Evolutionary conservation across 441 rosid genomes (phyloP).

Genomic region (Pelargonium australe): DNA sequence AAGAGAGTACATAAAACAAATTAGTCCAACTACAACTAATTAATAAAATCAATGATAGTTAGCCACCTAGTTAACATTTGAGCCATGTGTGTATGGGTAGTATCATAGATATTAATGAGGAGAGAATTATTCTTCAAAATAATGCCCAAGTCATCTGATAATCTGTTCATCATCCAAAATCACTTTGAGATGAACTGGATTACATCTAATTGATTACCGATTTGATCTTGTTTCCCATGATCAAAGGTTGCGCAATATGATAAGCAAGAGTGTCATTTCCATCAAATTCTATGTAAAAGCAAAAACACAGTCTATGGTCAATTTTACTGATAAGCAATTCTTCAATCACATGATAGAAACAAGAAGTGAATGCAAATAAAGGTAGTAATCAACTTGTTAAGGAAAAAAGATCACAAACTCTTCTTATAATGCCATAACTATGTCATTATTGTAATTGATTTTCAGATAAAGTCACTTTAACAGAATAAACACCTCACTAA

Average conservation of each 20-base stretch:
- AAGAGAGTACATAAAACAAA: slow-evolving; percentile 8
- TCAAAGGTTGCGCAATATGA: background rate
- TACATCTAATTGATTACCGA: background rate
- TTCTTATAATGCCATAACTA: background rate
- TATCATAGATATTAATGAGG: background rate
- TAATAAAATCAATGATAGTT: background rate
- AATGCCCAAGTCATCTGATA: background rate
- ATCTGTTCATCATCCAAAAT: background rate
- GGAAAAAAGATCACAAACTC: background rate
- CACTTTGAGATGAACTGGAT: background rate
- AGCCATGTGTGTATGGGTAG: background rate
- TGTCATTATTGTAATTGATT: background rate
- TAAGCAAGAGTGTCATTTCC: background rate
- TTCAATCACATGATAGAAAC: background rate
- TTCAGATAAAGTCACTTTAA: background rate
- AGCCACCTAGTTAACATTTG: background rate
- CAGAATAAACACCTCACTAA: background rate
- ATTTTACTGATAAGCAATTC: background rate
- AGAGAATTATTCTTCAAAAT: background rate
- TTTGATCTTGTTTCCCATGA: background rate
- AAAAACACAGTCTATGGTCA: background rate
- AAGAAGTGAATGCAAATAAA: background rate
- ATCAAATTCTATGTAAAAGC: no score
- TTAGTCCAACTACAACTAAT: background rate
- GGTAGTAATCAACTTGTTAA: background rate